phyloP scores from a whole-genome alignment of 495 filamentous ascomycete species.

The Xylaria acuta region DNA sequence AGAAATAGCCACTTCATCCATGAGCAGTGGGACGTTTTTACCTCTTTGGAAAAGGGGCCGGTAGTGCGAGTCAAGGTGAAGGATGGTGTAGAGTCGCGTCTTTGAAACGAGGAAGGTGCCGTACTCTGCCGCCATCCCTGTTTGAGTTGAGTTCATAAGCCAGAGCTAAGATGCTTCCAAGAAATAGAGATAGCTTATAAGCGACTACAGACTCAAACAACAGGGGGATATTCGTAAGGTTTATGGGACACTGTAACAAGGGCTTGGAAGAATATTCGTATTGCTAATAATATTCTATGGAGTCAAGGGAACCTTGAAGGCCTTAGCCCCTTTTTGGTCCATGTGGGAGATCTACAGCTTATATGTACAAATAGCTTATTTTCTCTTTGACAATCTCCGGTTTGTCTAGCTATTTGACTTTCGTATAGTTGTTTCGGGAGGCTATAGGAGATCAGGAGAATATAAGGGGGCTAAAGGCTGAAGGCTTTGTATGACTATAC shows the following conservation, averaged over 20 bases:
- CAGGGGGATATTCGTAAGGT: background rate
- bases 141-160: no score
- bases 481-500: background rate
- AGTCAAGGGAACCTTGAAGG: background rate
- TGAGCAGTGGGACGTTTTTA: slow-evolving; percentile 2
- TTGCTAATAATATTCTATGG: background rate
- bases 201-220: background rate
- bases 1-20: background rate
- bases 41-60: background rate
- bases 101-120: background rate
- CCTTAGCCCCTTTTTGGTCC: background rate
- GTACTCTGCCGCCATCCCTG: no score
- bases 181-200: no score
- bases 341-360: background rate
- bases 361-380: background rate
- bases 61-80: background rate
- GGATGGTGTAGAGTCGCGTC: background rate
- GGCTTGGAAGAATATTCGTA: background rate
- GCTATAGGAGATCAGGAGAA: background rate
- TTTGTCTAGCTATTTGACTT: background rate
- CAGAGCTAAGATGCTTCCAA: no score
- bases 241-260: background rate
- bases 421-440: no score
- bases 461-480: background rate
- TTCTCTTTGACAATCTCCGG: background rate